A percentile compares a stretch with the other conserved stretches of the same genome.
These are phyloP conservation scores for Rhodotorula sp. DNA, from an alignment of 1,284 basidiomycete species.

Conservation along the genomic window DNA sequence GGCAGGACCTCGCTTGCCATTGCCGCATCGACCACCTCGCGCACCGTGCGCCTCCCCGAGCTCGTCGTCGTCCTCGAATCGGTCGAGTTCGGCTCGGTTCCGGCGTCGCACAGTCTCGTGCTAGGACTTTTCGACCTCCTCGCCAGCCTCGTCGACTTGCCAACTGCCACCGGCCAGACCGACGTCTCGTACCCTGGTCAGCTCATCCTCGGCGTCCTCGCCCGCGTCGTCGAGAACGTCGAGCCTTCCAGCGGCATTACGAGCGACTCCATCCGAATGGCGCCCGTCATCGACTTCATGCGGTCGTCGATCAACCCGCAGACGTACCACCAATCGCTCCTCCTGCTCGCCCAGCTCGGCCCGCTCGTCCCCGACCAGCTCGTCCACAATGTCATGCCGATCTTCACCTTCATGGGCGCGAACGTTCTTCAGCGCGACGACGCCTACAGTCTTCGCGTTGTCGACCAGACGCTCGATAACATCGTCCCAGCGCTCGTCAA, in stretches of 20 bases:
- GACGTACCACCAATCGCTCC: constrained; percentile 86
- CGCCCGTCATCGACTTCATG: constrained; percentile 81
- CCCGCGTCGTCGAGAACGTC: constrained; percentile 29
- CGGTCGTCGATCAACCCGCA: constrained; percentile 84
- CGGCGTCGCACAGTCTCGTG: constrained; percentile 29
- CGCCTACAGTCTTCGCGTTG: constrained; percentile 88
- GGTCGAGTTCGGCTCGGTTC: constrained; percentile 28
- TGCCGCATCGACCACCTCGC: constrained; percentile 4
- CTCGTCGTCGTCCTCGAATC: constrained; percentile 38
- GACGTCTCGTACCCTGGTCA: constrained; percentile 39
- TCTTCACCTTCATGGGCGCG: constrained; percentile 98
- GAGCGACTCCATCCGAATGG: constrained; percentile 56
- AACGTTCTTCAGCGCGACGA: constrained; percentile 96
- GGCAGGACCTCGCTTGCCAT: constrained; percentile 29
- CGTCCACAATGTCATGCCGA: constrained; percentile 93
- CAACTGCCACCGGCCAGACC: constrained; percentile 20
- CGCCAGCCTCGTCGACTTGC: constrained; percentile 33
- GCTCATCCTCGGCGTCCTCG: constrained; percentile 29
- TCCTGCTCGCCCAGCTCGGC: constrained; percentile 83
- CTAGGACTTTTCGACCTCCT: constrained; percentile 38
- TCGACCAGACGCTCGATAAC: constrained; percentile 87
- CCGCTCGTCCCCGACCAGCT: constrained; percentile 84
- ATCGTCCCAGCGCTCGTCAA: constrained; percentile 90
- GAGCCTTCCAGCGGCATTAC: constrained; percentile 35
- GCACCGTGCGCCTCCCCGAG: constrained; percentile 34